phyloP scores from a whole-genome alignment of 2,329 filamentous ascomycete genomes.

The Shiraia bambusicola region DNA sequence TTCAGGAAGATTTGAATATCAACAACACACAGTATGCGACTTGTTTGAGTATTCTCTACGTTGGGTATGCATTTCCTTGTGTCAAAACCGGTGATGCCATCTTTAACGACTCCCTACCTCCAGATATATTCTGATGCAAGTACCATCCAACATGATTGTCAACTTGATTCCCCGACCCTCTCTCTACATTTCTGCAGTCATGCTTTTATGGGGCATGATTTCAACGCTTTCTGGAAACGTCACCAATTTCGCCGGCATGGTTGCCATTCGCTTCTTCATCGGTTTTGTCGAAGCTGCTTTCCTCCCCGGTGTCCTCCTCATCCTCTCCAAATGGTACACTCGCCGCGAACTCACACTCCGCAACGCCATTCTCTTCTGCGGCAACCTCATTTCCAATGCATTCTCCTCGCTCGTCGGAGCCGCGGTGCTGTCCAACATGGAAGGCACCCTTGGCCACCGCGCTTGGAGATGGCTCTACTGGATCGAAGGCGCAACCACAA shows the following conservation, averaged over 20 bases:
- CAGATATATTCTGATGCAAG: constrained; percentile 28
- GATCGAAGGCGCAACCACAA: constrained; percentile 44
- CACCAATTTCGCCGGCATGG: constrained; percentile 40
- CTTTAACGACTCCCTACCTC: neutral
- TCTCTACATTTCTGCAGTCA: constrained; percentile 41
- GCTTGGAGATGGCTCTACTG: constrained; percentile 46
- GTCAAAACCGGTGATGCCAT: neutral
- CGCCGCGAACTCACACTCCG: constrained; percentile 50
- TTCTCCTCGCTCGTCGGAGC: constrained; percentile 50
- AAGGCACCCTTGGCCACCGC: constrained; percentile 35
- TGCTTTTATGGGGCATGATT: constrained; percentile 45
- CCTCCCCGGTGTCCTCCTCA: constrained; percentile 63
- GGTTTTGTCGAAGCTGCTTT: constrained; percentile 50
- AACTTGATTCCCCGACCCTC: constrained; percentile 38
- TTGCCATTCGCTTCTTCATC: constrained; percentile 42
- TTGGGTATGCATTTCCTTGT: constrained; percentile 12
- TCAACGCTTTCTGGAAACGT: constrained; percentile 39
- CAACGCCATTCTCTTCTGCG: constrained; percentile 47
- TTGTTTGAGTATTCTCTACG: constrained; percentile 35
- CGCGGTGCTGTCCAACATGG: constrained; percentile 43
- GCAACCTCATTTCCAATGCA: constrained; percentile 47
- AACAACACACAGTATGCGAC: constrained; percentile 37
- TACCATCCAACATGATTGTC: constrained; percentile 51
- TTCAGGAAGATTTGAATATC: constrained; percentile 36
- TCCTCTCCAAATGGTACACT: constrained; percentile 69